Percentiles rank a stretch among this genome's conserved stretches.
These are phyloP conservation scores for Rhytidiadelphus loreus DNA, from an alignment of 225 moss, liverwort and hornwort species.

Conservation along the genomic window DNA sequence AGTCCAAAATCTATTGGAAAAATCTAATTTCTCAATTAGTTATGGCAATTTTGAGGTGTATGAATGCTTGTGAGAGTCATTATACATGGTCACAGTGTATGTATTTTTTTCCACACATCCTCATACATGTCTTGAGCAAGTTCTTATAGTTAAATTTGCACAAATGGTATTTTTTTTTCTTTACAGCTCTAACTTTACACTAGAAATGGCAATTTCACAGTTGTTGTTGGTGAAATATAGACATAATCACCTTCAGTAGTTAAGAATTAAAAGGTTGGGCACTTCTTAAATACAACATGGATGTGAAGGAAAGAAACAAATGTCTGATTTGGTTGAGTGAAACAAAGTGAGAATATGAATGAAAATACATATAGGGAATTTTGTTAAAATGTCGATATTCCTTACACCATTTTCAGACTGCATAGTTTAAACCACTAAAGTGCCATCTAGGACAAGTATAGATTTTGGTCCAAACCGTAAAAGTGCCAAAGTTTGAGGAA, in stretches of 20 bases:
- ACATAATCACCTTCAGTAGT: neutral
- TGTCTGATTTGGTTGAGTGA: neutral
- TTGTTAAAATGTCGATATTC: too few species aligned
- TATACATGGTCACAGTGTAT: neutral
- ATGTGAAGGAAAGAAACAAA: neutral
- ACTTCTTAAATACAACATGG: neutral
- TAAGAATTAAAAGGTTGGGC: neutral
- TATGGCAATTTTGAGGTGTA: neutral
- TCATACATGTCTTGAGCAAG: neutral
- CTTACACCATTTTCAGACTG: too few species aligned
- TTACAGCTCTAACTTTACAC: too few species aligned
- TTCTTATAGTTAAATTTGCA: accelerated
- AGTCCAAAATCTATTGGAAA: neutral
- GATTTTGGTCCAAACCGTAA: too few species aligned
- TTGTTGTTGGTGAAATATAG: neutral
- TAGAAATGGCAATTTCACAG: neutral
- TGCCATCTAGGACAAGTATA: too few species aligned
- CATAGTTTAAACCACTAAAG: too few species aligned
- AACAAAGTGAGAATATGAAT: neutral
- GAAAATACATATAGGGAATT: too few species aligned
- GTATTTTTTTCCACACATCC: neutral
- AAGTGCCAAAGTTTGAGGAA: too few species aligned
- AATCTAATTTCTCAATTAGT: neutral
- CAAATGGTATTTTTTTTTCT: too few species aligned
- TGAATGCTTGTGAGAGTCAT: neutral